A percentile compares a stretch with the other conserved stretches of the same genome.
Conservation (phyloP, 2,329 filamentous ascomycete genomes). For the Botrytis tulipae region DNA sequence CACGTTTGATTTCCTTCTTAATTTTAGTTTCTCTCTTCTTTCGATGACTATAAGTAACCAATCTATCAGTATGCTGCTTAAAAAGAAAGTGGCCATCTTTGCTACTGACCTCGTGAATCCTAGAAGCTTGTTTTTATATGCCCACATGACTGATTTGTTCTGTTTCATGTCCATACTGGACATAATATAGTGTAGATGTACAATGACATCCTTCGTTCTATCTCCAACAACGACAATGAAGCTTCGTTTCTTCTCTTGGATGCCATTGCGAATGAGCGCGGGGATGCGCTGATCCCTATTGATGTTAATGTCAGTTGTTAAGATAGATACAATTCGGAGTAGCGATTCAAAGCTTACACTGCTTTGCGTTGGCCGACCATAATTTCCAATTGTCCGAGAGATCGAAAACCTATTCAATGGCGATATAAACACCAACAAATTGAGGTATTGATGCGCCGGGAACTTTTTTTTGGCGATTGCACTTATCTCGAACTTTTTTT, state of each 20-base stretch:
- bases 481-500: slow-evolving; percentile 23
- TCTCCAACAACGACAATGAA: slow-evolving; percentile 98
- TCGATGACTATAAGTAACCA: slow-evolving; percentile 63
- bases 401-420: slow-evolving; percentile 26
- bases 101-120: slow-evolving; percentile 73
- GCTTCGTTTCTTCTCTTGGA: slow-evolving; percentile 94
- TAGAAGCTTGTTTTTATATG: slow-evolving; percentile 96
- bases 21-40: slow-evolving; percentile 99
- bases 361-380: slow-evolving; percentile 36
- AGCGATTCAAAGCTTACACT: slow-evolving; percentile 29
- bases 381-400: slow-evolving; percentile 1
- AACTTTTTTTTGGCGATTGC: slow-evolving; percentile 22
- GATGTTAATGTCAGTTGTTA: not conserved
- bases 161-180: slow-evolving; percentile 86
- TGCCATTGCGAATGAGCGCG: slow-evolving; percentile 85
- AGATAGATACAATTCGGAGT: slow-evolving; percentile 20
- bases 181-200: slow-evolving; percentile 91
- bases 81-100: slow-evolving; percentile 22
- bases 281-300: slow-evolving; percentile 82
- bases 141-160: slow-evolving; percentile 96
- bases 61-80: slow-evolving; percentile 18
- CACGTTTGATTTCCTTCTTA: slow-evolving; percentile 95
- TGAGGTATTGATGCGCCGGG: slow-evolving; percentile 17
- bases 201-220: slow-evolving; percentile 92
- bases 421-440: slow-evolving; percentile 25